Evolutionary conservation across 192 early-diverging fungal genomes (phyloP).

Genomic region (Coemansia sp.): DNA sequence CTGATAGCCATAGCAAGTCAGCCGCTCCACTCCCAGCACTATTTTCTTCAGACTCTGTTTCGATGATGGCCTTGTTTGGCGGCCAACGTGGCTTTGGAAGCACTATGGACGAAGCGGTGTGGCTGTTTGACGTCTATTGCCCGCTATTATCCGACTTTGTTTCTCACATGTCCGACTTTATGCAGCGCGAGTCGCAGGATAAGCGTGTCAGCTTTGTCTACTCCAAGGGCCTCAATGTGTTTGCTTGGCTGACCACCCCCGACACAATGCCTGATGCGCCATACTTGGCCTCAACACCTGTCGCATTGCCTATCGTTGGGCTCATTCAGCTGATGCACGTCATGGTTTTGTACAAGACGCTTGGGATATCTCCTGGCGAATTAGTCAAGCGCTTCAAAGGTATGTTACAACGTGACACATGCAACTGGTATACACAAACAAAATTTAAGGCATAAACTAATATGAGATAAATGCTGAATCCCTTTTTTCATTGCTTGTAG

Average conservation of each 20-base stretch:
- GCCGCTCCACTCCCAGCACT: slow-evolving; percentile 8
- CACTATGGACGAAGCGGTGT: slow-evolving; percentile 80
- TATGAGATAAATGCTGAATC: neutral
- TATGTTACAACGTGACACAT: slow-evolving; percentile 5
- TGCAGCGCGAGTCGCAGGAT: slow-evolving; percentile 60
- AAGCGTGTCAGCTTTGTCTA: slow-evolving; percentile 59
- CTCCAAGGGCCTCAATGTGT: slow-evolving; percentile 72
- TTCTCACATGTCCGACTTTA: slow-evolving; percentile 69
- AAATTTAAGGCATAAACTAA: neutral
- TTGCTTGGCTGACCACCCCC: slow-evolving; percentile 74
- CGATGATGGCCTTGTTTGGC: slow-evolving; percentile 85
- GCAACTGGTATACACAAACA: neutral
- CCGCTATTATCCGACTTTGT: slow-evolving; percentile 72
- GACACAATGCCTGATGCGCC: slow-evolving; percentile 70
- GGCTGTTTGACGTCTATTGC: slow-evolving; percentile 74
- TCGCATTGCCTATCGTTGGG: slow-evolving; percentile 84
- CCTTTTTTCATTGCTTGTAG: slow-evolving; percentile 17
- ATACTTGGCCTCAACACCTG: slow-evolving; percentile 70
- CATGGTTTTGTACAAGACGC: slow-evolving; percentile 68
- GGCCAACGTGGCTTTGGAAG: slow-evolving; percentile 88
- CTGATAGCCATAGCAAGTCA: neutral
- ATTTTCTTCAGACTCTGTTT: slow-evolving; percentile 53
- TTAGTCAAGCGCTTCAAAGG: slow-evolving; percentile 33
- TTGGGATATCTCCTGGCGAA: slow-evolving; percentile 59
- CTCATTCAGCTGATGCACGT: slow-evolving; percentile 86